Percentiles rank a stretch among this genome's conserved stretches.
Conservation (phyloP, 345 rosid genomes). For the Hypericum perforatum region DNA sequence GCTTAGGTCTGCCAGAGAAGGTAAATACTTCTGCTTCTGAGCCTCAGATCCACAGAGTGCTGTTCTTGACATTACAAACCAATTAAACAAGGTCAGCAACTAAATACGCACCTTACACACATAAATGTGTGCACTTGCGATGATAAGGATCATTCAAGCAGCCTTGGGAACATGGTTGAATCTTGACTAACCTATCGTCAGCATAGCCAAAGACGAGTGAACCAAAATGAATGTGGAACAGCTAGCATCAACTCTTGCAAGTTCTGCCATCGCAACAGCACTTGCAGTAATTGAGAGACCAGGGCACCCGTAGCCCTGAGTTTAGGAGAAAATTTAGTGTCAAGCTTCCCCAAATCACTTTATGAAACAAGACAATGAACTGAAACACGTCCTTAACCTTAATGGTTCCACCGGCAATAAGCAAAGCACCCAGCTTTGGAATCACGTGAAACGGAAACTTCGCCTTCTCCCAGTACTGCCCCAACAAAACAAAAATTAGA, state of each 20-base stretch:
- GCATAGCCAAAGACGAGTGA: slow-evolving; percentile 90
- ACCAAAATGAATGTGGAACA: slow-evolving; percentile 77
- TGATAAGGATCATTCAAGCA: not conserved
- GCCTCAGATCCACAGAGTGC: slow-evolving; percentile 88
- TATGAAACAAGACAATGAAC: not conserved
- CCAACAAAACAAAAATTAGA: slow-evolving; percentile 1
- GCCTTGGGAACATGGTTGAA: not conserved
- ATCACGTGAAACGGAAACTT: slow-evolving; percentile 80
- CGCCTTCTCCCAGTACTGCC: slow-evolving; percentile 96
- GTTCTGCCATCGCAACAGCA: slow-evolving; percentile 61
- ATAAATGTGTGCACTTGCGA: not conserved
- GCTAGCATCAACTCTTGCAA: slow-evolving; percentile 98
- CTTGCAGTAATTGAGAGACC: slow-evolving; percentile 65
- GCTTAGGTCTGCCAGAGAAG: slow-evolving; percentile 64
- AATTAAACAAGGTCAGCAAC: slow-evolving; percentile 9
- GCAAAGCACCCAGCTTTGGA: slow-evolving; percentile 61
- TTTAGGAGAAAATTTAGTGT: slow-evolving; percentile 18
- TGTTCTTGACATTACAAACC: slow-evolving; percentile 32
- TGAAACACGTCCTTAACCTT: slow-evolving; percentile 35
- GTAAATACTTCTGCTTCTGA: slow-evolving; percentile 75
- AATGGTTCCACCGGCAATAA: slow-evolving; percentile 76
- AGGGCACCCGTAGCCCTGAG: slow-evolving; percentile 92
- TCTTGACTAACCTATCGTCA: slow-evolving; percentile 65
- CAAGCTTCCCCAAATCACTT: slow-evolving; percentile 1
- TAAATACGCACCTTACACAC: not conserved